phyloP scores from a whole-genome alignment of 1,284 basidiomycete genomes.

The Trichosporon sp. region DNA sequence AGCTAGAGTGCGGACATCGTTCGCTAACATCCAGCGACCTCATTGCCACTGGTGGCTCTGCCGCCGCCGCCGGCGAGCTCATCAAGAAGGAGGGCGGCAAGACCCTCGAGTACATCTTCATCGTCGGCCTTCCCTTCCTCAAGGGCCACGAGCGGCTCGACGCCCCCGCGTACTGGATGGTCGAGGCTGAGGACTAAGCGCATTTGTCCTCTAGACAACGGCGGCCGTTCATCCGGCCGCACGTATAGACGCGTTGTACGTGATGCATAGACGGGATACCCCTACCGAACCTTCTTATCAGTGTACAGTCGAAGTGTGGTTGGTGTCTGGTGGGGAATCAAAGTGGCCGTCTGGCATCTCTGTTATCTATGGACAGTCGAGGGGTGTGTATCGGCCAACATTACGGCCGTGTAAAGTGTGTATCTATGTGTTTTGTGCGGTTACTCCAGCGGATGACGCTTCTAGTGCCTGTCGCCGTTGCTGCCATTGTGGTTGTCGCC shows the following conservation, averaged over 20 bases:
- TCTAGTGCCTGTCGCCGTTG: neutral
- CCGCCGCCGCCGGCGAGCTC: slow-evolving; percentile 89
- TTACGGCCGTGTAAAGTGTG: neutral
- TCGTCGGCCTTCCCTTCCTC: slow-evolving; percentile 84
- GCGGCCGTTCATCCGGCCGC: slow-evolving; percentile 7
- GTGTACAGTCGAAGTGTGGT: too few relatives aligned
- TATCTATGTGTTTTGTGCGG: neutral
- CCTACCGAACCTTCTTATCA: neutral
- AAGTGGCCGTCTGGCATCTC: neutral
- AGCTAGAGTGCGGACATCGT: too few relatives aligned
- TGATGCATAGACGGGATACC: slow-evolving; percentile 8
- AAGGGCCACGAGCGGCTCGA: slow-evolving; percentile 77
- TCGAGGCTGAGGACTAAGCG: slow-evolving; percentile 70
- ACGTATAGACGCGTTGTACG: neutral
- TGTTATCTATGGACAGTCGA: neutral
- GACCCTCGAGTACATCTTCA: slow-evolving; percentile 90
- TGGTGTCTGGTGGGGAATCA: too few relatives aligned
- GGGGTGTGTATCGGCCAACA: neutral
- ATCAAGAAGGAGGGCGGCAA: slow-evolving; percentile 79
- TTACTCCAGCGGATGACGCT: neutral
- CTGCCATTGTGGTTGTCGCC: neutral
- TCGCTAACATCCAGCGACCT: slow-evolving; percentile 64
- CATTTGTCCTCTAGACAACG: neutral
- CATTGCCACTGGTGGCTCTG: slow-evolving; percentile 96
- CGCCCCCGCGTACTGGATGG: slow-evolving; percentile 82